Conservation (phyloP, 345 rosid genomes). For the Sisymbrium irio region DNA sequence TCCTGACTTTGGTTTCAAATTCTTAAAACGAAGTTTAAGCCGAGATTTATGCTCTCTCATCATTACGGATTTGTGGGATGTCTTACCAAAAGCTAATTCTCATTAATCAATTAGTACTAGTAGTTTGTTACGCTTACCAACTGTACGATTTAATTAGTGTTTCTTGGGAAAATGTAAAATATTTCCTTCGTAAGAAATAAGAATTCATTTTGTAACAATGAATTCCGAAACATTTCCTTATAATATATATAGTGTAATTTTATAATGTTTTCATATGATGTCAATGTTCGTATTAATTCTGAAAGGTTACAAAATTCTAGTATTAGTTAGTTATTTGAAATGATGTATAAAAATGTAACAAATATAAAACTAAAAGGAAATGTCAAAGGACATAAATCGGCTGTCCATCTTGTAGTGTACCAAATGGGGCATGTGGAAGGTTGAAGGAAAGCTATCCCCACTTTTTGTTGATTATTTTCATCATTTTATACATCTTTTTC, state of each 20-base stretch:
- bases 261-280: background rate
- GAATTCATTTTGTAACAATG: background rate
- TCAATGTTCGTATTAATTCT: background rate
- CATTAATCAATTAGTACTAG: background rate
- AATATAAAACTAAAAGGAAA: conserved; percentile 14
- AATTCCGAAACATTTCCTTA: background rate
- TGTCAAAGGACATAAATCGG: conserved; percentile 43
- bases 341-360: background rate
- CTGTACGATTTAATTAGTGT: background rate
- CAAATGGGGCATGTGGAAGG: conserved; percentile 45
- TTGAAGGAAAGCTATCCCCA: conserved; percentile 35
- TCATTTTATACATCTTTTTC: conserved; percentile 1
- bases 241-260: background rate
- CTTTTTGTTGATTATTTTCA: conserved; percentile 34
- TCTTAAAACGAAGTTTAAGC: conserved; percentile 21
- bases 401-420: conserved; percentile 39
- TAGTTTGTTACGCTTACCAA: background rate
- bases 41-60: conserved; percentile 30
- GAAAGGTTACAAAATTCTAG: background rate
- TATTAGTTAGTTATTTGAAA: background rate
- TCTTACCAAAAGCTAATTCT: conserved; percentile 12
- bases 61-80: conserved; percentile 7
- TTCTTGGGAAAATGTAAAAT: no score
- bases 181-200: background rate
- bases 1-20: conserved; percentile 7